Conservation (phyloP, 306 rosid species). For the Lablab purpureus region DNA sequence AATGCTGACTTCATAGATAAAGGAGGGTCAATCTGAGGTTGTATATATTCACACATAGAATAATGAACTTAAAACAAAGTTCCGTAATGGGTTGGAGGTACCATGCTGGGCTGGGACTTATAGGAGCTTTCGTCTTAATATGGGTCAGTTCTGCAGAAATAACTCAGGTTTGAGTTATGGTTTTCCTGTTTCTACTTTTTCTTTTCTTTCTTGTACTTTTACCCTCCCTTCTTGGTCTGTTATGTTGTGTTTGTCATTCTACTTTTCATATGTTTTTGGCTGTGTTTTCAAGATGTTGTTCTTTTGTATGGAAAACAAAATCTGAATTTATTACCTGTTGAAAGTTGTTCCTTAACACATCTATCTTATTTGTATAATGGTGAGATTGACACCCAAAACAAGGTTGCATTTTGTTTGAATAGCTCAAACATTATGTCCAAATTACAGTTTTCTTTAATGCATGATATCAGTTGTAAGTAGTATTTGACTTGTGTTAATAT, state of each 20-base stretch:
- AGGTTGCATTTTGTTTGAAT: neutral
- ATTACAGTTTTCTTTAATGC: neutral
- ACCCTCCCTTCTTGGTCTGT: neutral
- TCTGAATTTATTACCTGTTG: neutral
- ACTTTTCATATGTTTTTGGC: constrained; percentile 17
- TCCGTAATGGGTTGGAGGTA: constrained; percentile 69
- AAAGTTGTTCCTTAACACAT: neutral
- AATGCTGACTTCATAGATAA: constrained; percentile 31
- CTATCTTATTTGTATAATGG: neutral
- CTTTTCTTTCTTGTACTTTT: neutral
- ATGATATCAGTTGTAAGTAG: neutral
- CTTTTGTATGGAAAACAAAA: constrained; percentile 7
- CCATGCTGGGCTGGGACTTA: constrained; percentile 66
- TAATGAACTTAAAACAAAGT: neutral
- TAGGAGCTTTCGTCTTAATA: constrained; percentile 63
- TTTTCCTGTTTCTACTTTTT: neutral
- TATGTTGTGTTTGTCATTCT: neutral
- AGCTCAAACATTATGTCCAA: neutral
- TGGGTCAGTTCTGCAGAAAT: constrained; percentile 82
- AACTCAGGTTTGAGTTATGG: constrained; percentile 63
- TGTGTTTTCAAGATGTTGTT: neutral
- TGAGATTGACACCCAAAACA: neutral
- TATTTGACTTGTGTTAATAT: neutral
- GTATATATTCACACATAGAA: neutral
- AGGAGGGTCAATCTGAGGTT: constrained; percentile 17